Evolutionary conservation across 148 eudicot species (phyloP), one percentile per base, ranked within the genome.

Genomic region (Amaranthus hypochondriacus): DNA sequence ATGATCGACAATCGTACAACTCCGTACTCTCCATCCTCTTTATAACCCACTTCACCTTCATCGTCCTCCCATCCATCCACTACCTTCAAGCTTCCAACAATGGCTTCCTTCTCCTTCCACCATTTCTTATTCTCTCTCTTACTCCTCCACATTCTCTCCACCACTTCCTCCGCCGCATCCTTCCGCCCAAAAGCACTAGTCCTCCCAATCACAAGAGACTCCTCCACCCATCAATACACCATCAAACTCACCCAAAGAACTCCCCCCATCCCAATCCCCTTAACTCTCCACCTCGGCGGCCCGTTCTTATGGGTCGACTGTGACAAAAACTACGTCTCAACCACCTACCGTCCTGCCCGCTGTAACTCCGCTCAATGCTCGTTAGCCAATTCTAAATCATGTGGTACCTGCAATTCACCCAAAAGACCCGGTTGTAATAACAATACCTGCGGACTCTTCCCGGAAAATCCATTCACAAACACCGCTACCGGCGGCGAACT

Each of bases 351-450:
- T 13, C 81, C 84, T 0, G 82, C 81, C 54, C 81, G 66, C 0
- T 89, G 92, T 78, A 65, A 62, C 66, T 82, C 92, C 6, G 80
- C 91, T 2, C 80, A 80, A 46, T 91, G 97, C 85, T 72, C 78
- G 2, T 79, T 84, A 0, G 90, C 90, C 48, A 48, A 61, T 9
- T 77, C 86, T 52, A 47, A 49, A 10, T 9, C 61, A 51, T 79
- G 83, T 18, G 79, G 76, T 42, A 28, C 72, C n/a, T 79, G 83
- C 73, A 56, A 57, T 73, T 62, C 78, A 5, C 63, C 83, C 51
- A 59, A 71, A 44, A 61, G 56, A 47, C 83, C 96, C 5, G 89
- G 89, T 18, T 90, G 96, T 81, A 84, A 82, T 74, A 85, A 82
- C 77, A 83, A 90, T 80, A 84, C 89, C 0, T 90, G 96, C 56